A percentile compares a stretch with the other conserved stretches of the same genome.
Evolutionary conservation across 331 rosid genomes (phyloP).

Genomic region (Quercus tomentella): DNA sequence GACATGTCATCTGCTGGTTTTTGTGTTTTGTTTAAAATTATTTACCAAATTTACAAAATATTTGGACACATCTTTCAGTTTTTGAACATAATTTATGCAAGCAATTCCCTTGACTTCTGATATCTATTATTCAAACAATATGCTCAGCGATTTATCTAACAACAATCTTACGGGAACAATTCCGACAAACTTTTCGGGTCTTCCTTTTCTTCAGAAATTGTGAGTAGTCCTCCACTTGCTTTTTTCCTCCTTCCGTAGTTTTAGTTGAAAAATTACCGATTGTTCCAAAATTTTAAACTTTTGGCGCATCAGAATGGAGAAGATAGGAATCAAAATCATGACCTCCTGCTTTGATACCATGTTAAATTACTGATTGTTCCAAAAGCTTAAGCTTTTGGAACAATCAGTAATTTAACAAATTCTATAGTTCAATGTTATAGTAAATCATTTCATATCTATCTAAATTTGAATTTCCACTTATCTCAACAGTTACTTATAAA

Average conservation of each 20-base stretch:
- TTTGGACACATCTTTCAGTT: neutral
- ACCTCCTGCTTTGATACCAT: too few species aligned
- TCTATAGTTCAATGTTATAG: neutral
- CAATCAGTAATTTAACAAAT: too few species aligned
- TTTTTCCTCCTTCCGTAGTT: neutral
- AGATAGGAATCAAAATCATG: too few species aligned
- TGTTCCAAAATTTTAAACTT: too few species aligned
- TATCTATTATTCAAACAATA: slow-evolving; percentile 7
- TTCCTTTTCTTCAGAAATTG: slow-evolving; percentile 64
- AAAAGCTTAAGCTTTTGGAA: too few species aligned
- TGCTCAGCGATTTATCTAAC: slow-evolving; percentile 66
- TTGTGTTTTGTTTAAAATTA: neutral
- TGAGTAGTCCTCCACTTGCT: slow-evolving; percentile 32
- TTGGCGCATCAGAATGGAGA: too few species aligned
- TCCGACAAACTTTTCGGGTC: slow-evolving; percentile 54
- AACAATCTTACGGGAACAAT: slow-evolving; percentile 63
- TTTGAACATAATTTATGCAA: neutral
- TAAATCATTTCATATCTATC: neutral
- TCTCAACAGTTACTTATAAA: neutral
- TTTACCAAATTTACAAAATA: neutral
- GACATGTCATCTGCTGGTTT: neutral
- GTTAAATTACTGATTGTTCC: too few species aligned
- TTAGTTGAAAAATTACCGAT: too few species aligned
- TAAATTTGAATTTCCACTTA: neutral
- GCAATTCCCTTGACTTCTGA: neutral